Conservation (phyloP, 257 asterid species). For the Nicotiana attenuata region DNA sequence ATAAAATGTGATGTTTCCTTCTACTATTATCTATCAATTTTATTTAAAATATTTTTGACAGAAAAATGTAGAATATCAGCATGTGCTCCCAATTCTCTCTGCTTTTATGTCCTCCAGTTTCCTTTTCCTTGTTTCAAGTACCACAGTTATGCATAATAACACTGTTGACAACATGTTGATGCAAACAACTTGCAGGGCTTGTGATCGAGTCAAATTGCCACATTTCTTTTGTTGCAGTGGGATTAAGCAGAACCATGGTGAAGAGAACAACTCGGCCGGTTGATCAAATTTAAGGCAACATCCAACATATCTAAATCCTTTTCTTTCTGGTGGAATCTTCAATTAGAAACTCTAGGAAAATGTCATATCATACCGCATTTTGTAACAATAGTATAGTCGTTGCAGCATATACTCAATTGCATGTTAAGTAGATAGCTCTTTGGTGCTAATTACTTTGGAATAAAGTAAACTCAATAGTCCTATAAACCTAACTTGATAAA, state of each 20-base stretch:
- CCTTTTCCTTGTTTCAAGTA: not conserved
- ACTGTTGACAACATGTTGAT: not conserved
- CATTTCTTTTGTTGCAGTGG: conserved; percentile 95
- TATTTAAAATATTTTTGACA: not conserved
- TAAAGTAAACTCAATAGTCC: not conserved
- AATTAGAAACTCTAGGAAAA: not conserved
- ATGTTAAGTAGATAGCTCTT: not conserved
- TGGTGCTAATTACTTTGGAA: too few species aligned
- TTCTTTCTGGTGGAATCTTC: not conserved
- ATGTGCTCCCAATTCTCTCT: not conserved
- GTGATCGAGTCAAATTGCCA: conserved; percentile 92
- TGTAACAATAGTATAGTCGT: not conserved
- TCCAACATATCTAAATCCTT: not conserved
- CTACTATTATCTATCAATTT: not conserved
- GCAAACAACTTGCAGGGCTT: conserved; percentile 48
- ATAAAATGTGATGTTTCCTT: not conserved
- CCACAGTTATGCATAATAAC: conserved; percentile 1
- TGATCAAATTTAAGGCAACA: not conserved
- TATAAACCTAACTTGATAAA: not conserved
- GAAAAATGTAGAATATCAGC: not conserved
- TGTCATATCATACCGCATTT: not conserved
- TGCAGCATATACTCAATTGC: not conserved
- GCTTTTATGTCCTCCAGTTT: not conserved
- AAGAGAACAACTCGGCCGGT: not conserved
- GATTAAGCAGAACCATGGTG: conserved; percentile 46